Evolutionary conservation across 1,284 basidiomycete species (phyloP), one percentile per base, ranked within the genome.

Genomic region (Moesziomyces parantarcticus): DNA sequence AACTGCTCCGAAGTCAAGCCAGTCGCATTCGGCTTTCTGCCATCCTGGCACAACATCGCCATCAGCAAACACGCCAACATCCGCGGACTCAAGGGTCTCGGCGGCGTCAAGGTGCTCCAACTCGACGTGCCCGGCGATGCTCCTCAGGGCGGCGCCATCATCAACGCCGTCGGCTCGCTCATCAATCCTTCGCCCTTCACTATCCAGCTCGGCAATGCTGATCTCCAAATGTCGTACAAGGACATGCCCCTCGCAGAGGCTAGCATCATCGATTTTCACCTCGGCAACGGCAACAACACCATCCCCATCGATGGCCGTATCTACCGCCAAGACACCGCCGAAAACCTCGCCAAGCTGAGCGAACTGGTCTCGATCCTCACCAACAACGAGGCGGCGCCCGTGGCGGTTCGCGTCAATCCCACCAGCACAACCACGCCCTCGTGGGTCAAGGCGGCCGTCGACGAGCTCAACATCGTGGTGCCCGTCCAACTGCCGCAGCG

Each of bases 111-210:
- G 44, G 85, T 92, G 42, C 82, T 87, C 57, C 88, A 91, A 67
- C 87, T 92, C 69, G 87, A 89, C 76, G 85, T 92, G 13, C 91
- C 91, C 0, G 88, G 87, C 41, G 90, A 92, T 76, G 87, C 88
- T 80, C 88, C 89, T 2, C 84, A 84, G 0, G 90, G 90, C 40
- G 91, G 91, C 21, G 90, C 92, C 75, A 84, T 90, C 75, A 90
- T 90, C 70, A 75, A 86, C 34, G 88, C 90, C 10, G 84, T 86
- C 3, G 91, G 89, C 0, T 78, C 85, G 50, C 78, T 92, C 49
- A 86, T 79, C 32, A 92, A 92, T 77, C 86, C 88, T 21, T 91
- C 90, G 88, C 89, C 91, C 1, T 92, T 92, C 78, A 85, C 87
- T 22, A 85, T 92, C 52, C 85, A 88, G 77, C 86, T 92, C 32